Conservation (phyloP, 441 rosid genomes). For the Populus hybrid region DNA sequence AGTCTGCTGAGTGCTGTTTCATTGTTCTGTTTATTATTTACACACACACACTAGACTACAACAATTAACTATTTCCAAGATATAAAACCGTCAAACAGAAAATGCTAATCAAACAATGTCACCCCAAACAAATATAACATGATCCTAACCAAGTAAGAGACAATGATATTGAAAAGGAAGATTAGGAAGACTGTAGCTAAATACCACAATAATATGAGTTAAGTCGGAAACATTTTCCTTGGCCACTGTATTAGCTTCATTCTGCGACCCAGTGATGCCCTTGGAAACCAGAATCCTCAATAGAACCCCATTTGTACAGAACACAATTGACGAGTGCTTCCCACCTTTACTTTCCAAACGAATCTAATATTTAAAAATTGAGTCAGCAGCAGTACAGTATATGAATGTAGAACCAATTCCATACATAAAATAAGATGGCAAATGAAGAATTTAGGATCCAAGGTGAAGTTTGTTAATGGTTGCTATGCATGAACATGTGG, state of each 20-base stretch:
- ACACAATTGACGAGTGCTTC: constrained; percentile 78
- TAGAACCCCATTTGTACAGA: constrained; percentile 95
- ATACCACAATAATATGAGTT: constrained; percentile 97
- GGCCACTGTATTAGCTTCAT: constrained; percentile 23
- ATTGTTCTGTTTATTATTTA: neutral
- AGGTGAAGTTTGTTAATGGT: neutral
- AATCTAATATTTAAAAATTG: constrained; percentile 42
- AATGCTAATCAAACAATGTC: neutral
- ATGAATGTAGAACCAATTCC: neutral
- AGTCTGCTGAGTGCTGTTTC: neutral
- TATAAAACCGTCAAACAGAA: neutral
- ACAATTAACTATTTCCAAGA: neutral
- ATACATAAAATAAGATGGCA: neutral
- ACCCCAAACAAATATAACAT: constrained; percentile 4
- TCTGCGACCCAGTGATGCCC: constrained; percentile 38
- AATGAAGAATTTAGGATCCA: constrained; percentile 2
- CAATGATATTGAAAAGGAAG: neutral
- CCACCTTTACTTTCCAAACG: constrained; percentile 94
- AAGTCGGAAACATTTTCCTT: constrained; percentile 52
- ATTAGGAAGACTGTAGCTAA: neutral
- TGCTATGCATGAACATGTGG: neutral
- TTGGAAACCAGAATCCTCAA: constrained; percentile 73
- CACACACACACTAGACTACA: neutral
- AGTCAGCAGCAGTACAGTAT: constrained; percentile 3
- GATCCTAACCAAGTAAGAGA: neutral